Evolutionary conservation across 1,139 yeast species (phyloP).

Genomic region (Hansenula sp.): DNA sequence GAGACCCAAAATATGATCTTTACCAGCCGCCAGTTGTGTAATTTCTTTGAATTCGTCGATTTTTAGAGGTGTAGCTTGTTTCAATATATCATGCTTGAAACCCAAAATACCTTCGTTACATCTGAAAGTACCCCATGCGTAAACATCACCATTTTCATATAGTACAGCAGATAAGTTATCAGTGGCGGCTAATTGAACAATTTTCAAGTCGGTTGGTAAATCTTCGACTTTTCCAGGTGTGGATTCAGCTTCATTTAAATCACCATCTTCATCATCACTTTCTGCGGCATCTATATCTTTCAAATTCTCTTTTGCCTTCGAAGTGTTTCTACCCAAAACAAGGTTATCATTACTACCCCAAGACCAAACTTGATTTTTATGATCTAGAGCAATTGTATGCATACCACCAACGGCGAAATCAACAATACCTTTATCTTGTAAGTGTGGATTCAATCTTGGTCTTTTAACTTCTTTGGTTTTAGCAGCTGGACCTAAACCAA

Average conservation of each 20-base stretch:
- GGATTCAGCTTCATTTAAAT: slow-evolving; percentile 81
- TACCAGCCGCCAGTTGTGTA: slow-evolving; percentile 88
- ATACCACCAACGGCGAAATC: slow-evolving; percentile 95
- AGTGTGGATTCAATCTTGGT: slow-evolving; percentile 82
- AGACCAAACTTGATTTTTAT: slow-evolving; percentile 76
- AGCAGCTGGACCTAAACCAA: slow-evolving; percentile 89
- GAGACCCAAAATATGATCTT: slow-evolving; percentile 83
- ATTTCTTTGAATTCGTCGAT: slow-evolving; percentile 60
- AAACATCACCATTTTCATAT: slow-evolving; percentile 79
- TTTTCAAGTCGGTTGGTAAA: slow-evolving; percentile 51
- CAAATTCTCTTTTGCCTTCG: slow-evolving; percentile 53
- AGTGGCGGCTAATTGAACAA: slow-evolving; percentile 87
- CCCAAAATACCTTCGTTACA: slow-evolving; percentile 91
- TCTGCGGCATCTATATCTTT: slow-evolving; percentile 59
- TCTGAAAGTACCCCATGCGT: slow-evolving; percentile 97
- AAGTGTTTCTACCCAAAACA: slow-evolving; percentile 87
- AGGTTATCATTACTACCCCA: slow-evolving; percentile 98
- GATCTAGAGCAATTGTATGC: slow-evolving; percentile 83
- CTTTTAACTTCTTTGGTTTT: slow-evolving; percentile 90
- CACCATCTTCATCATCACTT: slow-evolving; percentile 69
- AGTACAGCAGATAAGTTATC: slow-evolving; percentile 86
- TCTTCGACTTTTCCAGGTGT: slow-evolving; percentile 78
- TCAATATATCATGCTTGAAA: slow-evolving; percentile 59
- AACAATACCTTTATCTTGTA: slow-evolving; percentile 68
- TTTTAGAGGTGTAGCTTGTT: slow-evolving; percentile 67